Conservation (phyloP, 331 rosid species). For the Ulmus americana region DNA sequence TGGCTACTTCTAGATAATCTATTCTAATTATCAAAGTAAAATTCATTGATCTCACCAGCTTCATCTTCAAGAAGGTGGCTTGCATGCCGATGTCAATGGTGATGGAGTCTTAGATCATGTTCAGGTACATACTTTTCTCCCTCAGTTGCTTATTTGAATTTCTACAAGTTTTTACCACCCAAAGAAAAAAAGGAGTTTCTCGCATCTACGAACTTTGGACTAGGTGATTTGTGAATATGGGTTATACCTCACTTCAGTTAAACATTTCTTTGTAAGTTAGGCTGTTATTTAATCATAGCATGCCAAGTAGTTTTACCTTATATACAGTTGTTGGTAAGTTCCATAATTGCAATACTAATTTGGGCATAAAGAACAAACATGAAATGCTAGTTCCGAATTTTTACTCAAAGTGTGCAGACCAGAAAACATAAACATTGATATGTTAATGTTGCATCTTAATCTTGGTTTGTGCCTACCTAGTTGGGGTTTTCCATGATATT, state of each 20-base stretch:
- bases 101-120: conserved; percentile 99
- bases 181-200: neutral
- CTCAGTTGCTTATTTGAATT: conserved; percentile 3
- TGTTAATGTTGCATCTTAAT: neutral
- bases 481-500: too few relatives aligned
- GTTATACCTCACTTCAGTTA: neutral
- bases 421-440: neutral
- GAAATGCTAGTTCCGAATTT: neutral
- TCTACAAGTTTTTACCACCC: neutral
- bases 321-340: neutral
- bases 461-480: neutral
- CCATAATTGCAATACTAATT: neutral
- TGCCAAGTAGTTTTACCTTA: neutral
- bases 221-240: neutral
- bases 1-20: neutral
- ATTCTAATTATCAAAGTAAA: conserved; percentile 15
- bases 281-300: neutral
- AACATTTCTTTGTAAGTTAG: too few relatives aligned
- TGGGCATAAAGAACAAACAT: neutral
- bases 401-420: neutral
- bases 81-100: conserved; percentile 95
- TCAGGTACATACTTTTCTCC: conserved; percentile 53
- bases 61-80: conserved; percentile 96
- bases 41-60: conserved; percentile 51
- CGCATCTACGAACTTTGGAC: neutral